Evolutionary conservation across 768 basidiomycete genomes (phyloP), one percentile per base, ranked within the genome.

Genomic region (Lyophyllum decastes): DNA sequence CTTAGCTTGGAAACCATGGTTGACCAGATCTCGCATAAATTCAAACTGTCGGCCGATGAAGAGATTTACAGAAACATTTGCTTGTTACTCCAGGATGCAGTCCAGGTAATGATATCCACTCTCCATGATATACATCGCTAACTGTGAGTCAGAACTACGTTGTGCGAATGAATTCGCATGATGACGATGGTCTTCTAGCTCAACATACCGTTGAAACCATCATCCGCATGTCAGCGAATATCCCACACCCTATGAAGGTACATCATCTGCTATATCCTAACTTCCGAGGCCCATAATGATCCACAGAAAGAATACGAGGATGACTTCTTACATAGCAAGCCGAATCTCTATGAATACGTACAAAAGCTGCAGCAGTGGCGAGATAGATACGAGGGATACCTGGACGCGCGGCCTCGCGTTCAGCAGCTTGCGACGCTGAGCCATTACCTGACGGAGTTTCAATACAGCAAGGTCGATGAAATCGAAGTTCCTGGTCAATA

Each of bases 401-500:
- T 99, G 11, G 95, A 98, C 67, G 78, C 86, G 24, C 81, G 94
- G 41, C 93, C 94, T 45, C 86, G 89, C 35, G 72, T 88, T 44
- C 94, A 96, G 65, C 86, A 93, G 4, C 76, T 99, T 55, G 95
- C 97, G 61, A 77, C 87, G 48, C 77, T 92, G 43, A 94, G 93
- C 62, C 94, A 95, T 72, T 97, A 95, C 73, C 78, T 99, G 65
- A 91, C 93, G 7, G 97, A 98, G 72, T 99, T 98, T 79, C 96
- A 98, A 64, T 95, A 98, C 72, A 88, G 87, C 67, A 97, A 95
- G 70, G 94, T 96, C 49, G 97, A 98, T 61, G 96, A 99, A 61
- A 92, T 99, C 38, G 95, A 99, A 68, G 86, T 99, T 49, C 95
- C 95, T n/a, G 97, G 97, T 7, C 97, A 99, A 72, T 99, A 99